Conservation (phyloP, 257 asterid genomes). For the Primulina eburnea region DNA sequence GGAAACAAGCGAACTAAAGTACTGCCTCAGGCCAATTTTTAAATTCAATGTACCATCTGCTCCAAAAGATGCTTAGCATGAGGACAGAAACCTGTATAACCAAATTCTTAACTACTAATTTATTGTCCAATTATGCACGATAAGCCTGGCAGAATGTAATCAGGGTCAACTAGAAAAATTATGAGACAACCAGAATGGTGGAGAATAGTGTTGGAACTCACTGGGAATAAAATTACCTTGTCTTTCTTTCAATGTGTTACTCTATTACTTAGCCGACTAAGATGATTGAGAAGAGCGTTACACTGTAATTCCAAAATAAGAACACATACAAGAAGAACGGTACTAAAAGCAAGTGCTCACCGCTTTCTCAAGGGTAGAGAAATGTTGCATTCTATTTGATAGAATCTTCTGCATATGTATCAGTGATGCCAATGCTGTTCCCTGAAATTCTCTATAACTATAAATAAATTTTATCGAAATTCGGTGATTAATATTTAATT, state of each 20-base stretch:
- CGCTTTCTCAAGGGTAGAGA: conserved; percentile 82
- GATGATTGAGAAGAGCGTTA: not conserved
- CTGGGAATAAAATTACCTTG: not conserved
- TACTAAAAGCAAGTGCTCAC: conserved; percentile 24
- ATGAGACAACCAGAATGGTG: conserved; percentile 14
- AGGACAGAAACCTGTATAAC: not conserved
- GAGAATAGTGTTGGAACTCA: conserved; percentile 14
- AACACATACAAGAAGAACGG: not conserved
- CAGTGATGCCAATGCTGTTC: conserved; percentile 90
- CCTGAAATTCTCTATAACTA: conserved; percentile 51
- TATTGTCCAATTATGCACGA: not conserved
- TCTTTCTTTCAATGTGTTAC: too few relatives aligned
- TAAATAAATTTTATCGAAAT: conserved; percentile 17
- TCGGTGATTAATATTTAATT: conserved; percentile 15
- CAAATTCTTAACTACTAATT: not conserved
- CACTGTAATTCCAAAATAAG: conserved; percentile 2
- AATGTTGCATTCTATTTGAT: conserved; percentile 81
- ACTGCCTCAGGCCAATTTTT: too few relatives aligned
- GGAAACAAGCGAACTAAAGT: not conserved
- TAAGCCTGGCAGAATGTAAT: conserved; percentile 9
- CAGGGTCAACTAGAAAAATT: not conserved
- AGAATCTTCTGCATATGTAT: conserved; percentile 92
- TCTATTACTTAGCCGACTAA: not conserved
- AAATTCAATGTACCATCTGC: conserved; percentile 5
- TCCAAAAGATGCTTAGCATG: conserved; percentile 6